phyloP scores from a whole-genome alignment of 257 asterid genomes.

The Plantago ovata region DNA sequence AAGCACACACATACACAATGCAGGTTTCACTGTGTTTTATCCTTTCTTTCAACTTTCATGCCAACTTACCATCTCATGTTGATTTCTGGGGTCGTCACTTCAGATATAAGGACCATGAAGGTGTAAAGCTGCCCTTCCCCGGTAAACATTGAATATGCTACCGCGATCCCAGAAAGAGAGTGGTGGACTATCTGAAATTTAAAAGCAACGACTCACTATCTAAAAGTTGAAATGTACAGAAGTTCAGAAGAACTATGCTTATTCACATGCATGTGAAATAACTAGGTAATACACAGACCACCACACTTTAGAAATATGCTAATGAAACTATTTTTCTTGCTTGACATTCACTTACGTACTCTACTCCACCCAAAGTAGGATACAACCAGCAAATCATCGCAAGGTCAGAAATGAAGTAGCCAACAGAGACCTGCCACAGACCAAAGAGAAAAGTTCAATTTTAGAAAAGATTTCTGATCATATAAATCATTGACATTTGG shows the following conservation, averaged over 20 bases:
- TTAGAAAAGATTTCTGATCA: neutral
- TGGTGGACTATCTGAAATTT: slow-evolving; percentile 87
- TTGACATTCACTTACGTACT: slow-evolving; percentile 67
- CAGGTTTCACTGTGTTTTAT: slow-evolving; percentile 5
- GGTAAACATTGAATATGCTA: slow-evolving; percentile 75
- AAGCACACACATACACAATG: neutral
- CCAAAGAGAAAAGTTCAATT: slow-evolving; percentile 20
- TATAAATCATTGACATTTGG: slow-evolving; percentile 2
- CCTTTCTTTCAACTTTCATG: neutral
- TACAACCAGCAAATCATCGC: slow-evolving; percentile 93
- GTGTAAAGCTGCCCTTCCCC: slow-evolving; percentile 99
- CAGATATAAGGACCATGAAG: slow-evolving; percentile 94
- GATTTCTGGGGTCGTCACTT: slow-evolving; percentile 89
- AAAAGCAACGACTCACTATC: slow-evolving; percentile 27
- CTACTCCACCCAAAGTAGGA: slow-evolving; percentile 91
- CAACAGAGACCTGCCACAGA: slow-evolving; percentile 68
- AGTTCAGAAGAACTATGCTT: no score
- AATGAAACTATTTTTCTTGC: slow-evolving; percentile 5
- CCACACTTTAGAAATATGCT: slow-evolving; percentile 1
- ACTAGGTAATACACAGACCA: neutral
- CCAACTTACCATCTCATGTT: slow-evolving; percentile 80
- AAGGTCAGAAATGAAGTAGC: slow-evolving; percentile 87
- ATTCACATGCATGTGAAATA: no score
- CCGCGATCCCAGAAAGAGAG: slow-evolving; percentile 85
- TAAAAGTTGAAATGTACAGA: no score